Evolutionary conservation across 1,139 yeast species (phyloP).

Genomic region (Lizanozyma gosingica): DNA sequence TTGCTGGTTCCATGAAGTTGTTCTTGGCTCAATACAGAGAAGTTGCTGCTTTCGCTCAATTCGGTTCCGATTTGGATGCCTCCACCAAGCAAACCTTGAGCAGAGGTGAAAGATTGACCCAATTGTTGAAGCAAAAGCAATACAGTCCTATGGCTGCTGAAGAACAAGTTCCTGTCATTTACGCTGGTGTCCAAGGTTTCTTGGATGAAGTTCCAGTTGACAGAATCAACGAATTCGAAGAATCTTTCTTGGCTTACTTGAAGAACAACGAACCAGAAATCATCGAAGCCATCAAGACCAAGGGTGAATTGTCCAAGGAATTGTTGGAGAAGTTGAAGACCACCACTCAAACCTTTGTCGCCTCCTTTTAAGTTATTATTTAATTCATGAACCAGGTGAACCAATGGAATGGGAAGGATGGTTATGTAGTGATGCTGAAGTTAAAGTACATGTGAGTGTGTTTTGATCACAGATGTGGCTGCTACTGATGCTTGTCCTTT

Average conservation of each 20-base stretch:
- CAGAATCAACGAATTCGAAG: slow-evolving; percentile 88
- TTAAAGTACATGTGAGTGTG: neutral
- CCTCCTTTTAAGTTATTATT: slow-evolving; percentile 51
- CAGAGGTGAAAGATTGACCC: slow-evolving; percentile 99
- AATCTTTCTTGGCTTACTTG: slow-evolving; percentile 83
- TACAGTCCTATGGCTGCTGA: slow-evolving; percentile 95
- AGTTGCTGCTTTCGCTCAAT: slow-evolving; percentile 99
- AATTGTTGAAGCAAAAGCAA: slow-evolving; percentile 97
- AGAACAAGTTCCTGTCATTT: slow-evolving; percentile 98
- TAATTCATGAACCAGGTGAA: neutral
- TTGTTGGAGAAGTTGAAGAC: slow-evolving; percentile 78
- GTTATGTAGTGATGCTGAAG: neutral
- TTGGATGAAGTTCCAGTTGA: slow-evolving; percentile 81
- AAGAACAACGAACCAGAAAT: slow-evolving; percentile 84
- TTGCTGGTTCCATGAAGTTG: slow-evolving; percentile 99
- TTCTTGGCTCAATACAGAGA: slow-evolving; percentile 99
- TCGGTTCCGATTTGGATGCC: slow-evolving; percentile 99
- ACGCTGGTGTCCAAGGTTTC: slow-evolving; percentile 99
- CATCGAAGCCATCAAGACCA: slow-evolving; percentile 72
- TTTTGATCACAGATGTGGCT: no score
- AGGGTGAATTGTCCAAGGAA: slow-evolving; percentile 90
- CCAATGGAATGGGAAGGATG: neutral
- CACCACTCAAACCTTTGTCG: slow-evolving; percentile 86
- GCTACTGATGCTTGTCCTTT: no score
- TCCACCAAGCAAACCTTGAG: slow-evolving; percentile 97